phyloP scores from a whole-genome alignment of 495 filamentous ascomycete genomes.

The Trichoderma gamsii region DNA sequence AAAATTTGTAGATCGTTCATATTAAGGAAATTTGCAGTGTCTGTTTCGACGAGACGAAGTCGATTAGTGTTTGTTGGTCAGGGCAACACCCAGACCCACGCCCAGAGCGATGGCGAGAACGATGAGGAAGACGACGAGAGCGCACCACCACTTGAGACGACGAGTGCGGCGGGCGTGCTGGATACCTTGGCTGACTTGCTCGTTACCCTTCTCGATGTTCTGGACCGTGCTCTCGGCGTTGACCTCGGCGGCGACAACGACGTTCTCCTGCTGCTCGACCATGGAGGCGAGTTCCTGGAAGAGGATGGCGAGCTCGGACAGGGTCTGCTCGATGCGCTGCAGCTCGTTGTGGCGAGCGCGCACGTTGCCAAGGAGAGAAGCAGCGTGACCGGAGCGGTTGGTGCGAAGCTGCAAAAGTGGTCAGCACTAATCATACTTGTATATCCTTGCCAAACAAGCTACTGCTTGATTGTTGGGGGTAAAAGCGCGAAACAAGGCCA shows the following conservation, averaged over 20 bases:
- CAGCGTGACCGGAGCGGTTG: conserved; percentile 61
- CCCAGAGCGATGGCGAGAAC: conserved; percentile 47
- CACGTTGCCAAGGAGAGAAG: conserved; percentile 61
- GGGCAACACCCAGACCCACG: conserved; percentile 35
- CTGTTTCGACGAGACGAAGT: not conserved
- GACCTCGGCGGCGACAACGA: conserved; percentile 48
- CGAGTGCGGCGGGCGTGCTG: conserved; percentile 49
- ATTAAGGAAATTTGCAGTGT: not conserved
- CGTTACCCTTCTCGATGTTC: conserved; percentile 54
- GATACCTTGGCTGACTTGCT: conserved; percentile 56
- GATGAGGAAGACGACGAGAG: conserved; percentile 53
- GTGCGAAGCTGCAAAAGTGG: conserved; percentile 51
- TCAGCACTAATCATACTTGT: not conserved
- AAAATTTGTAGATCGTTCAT: not conserved
- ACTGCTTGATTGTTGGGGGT: conserved; percentile 15
- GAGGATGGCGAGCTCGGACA: conserved; percentile 57
- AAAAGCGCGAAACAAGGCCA: not conserved
- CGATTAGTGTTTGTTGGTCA: conserved; percentile 18
- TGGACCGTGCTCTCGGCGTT: conserved; percentile 50
- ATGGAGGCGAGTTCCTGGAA: conserved; percentile 62
- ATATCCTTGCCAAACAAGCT: conserved; percentile 9
- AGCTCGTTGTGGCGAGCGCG: conserved; percentile 73
- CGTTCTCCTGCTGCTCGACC: conserved; percentile 56
- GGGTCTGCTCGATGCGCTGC: conserved; percentile 60
- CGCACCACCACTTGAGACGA: conserved; percentile 68